Conservation (phyloP, 305 asterid genomes). For the Fraxinus paxiana region DNA sequence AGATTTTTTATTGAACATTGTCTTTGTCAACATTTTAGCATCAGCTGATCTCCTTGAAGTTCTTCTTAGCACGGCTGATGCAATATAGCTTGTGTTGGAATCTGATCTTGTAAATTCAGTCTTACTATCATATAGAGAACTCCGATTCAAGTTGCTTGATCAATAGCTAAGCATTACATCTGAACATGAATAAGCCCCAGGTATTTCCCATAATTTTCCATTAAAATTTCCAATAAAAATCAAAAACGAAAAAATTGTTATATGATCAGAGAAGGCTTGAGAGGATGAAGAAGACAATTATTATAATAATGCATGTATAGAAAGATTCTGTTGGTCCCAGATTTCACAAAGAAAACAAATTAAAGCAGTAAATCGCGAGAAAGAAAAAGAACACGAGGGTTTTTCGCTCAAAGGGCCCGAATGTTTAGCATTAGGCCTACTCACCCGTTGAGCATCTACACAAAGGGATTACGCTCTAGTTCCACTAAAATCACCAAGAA, state of each 20-base stretch:
- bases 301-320: neutral
- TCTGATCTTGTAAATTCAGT: neutral
- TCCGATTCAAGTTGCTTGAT: neutral
- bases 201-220: neutral
- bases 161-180: neutral
- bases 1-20: neutral
- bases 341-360: too few relatives aligned
- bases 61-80: neutral
- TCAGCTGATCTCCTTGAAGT: neutral
- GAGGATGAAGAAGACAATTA: neutral
- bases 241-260: neutral
- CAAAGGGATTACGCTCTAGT: too few relatives aligned
- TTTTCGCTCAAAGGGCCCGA: too few relatives aligned
- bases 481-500: too few relatives aligned
- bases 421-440: too few relatives aligned
- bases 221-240: neutral
- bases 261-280: neutral
- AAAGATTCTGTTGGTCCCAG: neutral
- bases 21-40: neutral
- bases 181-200: neutral
- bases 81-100: neutral
- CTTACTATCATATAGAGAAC: neutral
- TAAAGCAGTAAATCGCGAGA: too few relatives aligned
- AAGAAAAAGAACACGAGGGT: too few relatives aligned
- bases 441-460: too few relatives aligned